Evolutionary conservation across 176 grass and related monocot species (phyloP).

Genomic region (Carex cristatella): DNA sequence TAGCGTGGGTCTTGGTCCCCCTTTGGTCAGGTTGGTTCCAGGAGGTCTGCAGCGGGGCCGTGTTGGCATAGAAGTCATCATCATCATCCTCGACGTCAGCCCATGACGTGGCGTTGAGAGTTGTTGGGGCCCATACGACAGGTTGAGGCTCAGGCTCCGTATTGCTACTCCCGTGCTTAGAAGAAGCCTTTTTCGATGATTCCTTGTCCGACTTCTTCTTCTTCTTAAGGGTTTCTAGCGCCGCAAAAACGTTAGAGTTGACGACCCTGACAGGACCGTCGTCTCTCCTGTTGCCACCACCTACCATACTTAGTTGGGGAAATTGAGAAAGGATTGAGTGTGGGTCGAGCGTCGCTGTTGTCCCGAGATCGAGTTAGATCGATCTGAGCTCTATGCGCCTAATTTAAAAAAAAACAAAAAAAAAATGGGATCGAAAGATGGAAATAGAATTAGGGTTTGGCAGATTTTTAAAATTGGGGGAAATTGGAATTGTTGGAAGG

Average conservation of each 20-base stretch:
- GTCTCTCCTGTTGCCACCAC: constrained; percentile 56
- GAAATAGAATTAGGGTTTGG: constrained; percentile 12
- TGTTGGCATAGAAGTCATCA: constrained; percentile 89
- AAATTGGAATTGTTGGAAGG: not conserved
- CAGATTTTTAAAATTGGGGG: not conserved
- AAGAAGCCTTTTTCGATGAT: constrained; percentile 40
- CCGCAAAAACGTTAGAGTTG: constrained; percentile 88
- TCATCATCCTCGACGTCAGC: constrained; percentile 95
- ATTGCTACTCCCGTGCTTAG: constrained; percentile 39
- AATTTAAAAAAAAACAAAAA: not conserved
- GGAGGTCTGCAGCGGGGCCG: constrained; percentile 57
- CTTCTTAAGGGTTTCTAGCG: constrained; percentile 96
- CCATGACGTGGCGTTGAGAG: constrained; percentile 77
- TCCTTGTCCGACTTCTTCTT: constrained; percentile 86
- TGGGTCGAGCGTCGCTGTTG: not conserved
- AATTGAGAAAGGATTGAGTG: not conserved
- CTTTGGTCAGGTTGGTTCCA: constrained; percentile 34
- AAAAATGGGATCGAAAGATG: not conserved
- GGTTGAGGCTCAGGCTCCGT: constrained; percentile 45
- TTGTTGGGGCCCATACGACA: constrained; percentile 63
- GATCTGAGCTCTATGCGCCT: constrained; percentile 17
- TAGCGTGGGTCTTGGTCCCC: constrained; percentile 14
- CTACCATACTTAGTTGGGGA: constrained; percentile 49
- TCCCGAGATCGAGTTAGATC: constrained; percentile 37
- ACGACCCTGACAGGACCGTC: constrained; percentile 73